These are phyloP conservation scores for Ascobolus immersus DNA, from an alignment of 495 filamentous ascomycete genomes.

Conservation along the genomic window DNA sequence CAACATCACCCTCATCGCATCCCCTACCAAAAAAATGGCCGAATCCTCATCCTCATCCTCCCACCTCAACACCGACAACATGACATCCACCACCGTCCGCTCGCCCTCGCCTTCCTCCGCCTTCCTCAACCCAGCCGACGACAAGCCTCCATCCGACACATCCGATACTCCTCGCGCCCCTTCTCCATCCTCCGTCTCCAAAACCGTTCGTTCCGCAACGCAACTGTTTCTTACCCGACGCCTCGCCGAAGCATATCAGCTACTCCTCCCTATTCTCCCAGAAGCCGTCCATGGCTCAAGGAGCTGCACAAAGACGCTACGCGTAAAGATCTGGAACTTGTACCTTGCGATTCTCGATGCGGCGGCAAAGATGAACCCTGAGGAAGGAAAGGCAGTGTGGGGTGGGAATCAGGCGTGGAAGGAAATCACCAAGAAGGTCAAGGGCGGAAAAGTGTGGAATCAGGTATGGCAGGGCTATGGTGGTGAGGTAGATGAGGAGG, in stretches of 20 bases:
- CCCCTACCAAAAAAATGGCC: too few species aligned
- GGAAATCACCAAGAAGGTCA: conserved; percentile 47
- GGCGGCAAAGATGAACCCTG: conserved; percentile 61
- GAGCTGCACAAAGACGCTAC: conserved; percentile 33
- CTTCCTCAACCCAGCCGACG: too few species aligned
- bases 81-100: too few species aligned
- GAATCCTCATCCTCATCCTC: too few species aligned
- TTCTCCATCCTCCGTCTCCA: conserved; percentile 33
- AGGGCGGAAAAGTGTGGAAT: conserved; percentile 76
- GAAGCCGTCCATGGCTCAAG: conserved; percentile 20
- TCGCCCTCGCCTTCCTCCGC: too few species aligned
- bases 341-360: conserved; percentile 84
- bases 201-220: conserved; percentile 70
- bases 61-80: too few species aligned
- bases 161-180: too few species aligned
- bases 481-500: conserved; percentile 78
- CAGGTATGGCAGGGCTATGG: conserved; percentile 63
- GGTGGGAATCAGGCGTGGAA: conserved; percentile 68
- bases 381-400: conserved; percentile 70
- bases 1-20: too few species aligned
- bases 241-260: conserved; percentile 62
- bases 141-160: too few species aligned
- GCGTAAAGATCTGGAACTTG: conserved; percentile 91
- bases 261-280: conserved; percentile 48
- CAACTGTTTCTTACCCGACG: conserved; percentile 81